Evolutionary conservation across 148 eudicot genomes (phyloP), one percentile per base, ranked within the genome.

Genomic region (Persicaria tinctoria): DNA sequence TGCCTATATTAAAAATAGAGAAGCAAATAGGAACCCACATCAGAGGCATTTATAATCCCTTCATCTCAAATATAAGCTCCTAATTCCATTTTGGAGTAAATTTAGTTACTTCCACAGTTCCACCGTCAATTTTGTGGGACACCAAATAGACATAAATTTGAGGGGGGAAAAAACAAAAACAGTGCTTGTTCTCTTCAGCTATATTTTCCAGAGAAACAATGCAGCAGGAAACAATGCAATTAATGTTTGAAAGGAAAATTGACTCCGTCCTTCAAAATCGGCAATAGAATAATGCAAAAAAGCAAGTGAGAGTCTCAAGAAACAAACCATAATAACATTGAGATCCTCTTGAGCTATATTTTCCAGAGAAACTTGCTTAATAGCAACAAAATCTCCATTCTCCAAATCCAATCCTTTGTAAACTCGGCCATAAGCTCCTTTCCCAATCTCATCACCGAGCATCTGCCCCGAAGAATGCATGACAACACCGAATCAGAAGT

Each of bases 391-490:
- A 79, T 92, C 99, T 79, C 97, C 99, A 86, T 96, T 96, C 80
- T 89, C 93, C 93, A 96, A 89, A 86, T 92, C 99, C 89, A 96
- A 82, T 57, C 99, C 99, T 83, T 96, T 92, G 89, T 96, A 96
- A 6, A 96, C 99, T 83, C 99, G 89, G 47, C 99, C 97, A 80
- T 96, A 92, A 10, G 99, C 99, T 69, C 99, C 99, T 87, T 96
- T 96, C 70, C 99, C 99, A 63, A 96, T 96, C 83, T 96, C 99
- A 85, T 96, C 99, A 68, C 99, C 99, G 74, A 96, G 90, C 90
- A 92, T 93, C 98, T 93, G 78, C 73, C 57, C 73, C 68, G 12
- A 53, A 44, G 27, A 47, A 13, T 8, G 18, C 14, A 46, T 6
- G 71, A 41, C 27, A 68, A 18, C n/a, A 74, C 7, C 10, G 50